Evolutionary conservation across 2,329 filamentous ascomycete species (phyloP), one percentile per base, ranked within the genome.

Genomic region (Pyrenophora seminiperda): DNA sequence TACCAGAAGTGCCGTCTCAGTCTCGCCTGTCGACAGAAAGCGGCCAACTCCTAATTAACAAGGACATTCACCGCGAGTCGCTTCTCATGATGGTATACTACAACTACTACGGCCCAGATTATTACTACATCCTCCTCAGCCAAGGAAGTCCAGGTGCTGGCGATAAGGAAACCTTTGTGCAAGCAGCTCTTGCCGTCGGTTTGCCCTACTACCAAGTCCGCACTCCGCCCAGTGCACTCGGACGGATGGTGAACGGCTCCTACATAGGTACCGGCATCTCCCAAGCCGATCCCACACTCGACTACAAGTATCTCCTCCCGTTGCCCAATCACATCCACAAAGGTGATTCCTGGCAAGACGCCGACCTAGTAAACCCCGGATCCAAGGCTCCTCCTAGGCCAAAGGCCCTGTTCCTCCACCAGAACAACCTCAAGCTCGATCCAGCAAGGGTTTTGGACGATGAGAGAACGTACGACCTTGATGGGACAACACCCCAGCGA

Each of bases 31-130:
- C 74, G 14, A 77, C 76, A 11, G 79, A 82, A 62, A 76, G 78
- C 2, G 78, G 80, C 14, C 74, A 81, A 41, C 51, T 83, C 2
- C 59, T 81, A 4, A 70, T 78, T 47, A 76, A 79, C 52, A 83
- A 83, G 54, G 70, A 66, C 5, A 72, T 70, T 1, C 81, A 83
- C 48, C 65, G 68, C 14, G 68, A 73, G 19, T 77, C 76, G 20
- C 69, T 83, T 0, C 63, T 83, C 7, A 75, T 83, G 17, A 74
- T 77, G 18, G 71, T 76, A 0, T 83, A 82, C 65, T 83, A 83
- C 72, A 83, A 82, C 68, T 78, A 78, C 63, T 79, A 79, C 65
- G 81, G 81, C 0, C 79, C 80, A 1, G 63, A 70, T 13, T 74
- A 76, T 61, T 83, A 79, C 67, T 83, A 81, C 57, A 74, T 75